Conservation (phyloP, 2,329 filamentous ascomycete species). For the Neonectria coccinea region DNA sequence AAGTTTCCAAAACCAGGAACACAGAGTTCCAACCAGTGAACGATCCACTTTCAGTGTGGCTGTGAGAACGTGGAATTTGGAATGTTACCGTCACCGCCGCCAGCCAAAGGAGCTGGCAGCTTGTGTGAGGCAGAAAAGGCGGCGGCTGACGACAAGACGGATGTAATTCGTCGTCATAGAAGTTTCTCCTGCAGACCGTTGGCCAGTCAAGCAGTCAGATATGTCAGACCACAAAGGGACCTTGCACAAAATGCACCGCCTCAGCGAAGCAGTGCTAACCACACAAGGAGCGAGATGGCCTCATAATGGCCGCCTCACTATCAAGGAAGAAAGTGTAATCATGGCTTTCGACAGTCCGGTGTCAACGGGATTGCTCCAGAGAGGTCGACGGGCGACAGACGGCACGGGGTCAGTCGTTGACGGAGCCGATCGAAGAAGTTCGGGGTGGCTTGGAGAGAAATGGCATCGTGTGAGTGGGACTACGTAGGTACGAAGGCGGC, state of each 20-base stretch:
- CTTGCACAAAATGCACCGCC: slow-evolving; percentile 26
- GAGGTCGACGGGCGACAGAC: not conserved
- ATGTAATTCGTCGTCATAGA: not conserved
- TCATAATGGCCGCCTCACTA: not conserved
- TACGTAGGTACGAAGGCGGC: not conserved
- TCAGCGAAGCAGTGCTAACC: slow-evolving; percentile 12
- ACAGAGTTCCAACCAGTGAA: not conserved
- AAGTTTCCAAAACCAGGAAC: slow-evolving; percentile 5
- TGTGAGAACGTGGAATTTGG: not conserved
- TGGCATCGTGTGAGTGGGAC: not conserved
- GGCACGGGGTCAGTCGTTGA: not conserved
- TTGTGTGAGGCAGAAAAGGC: slow-evolving; percentile 2
- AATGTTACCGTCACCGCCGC: not conserved
- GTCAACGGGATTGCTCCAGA: not conserved
- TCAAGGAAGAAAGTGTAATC: slow-evolving; percentile 2
- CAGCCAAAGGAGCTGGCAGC: not conserved
- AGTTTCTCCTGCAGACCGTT: not conserved
- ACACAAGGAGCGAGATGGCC: slow-evolving; percentile 3
- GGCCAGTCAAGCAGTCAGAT: slow-evolving; percentile 1
- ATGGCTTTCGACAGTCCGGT: not conserved
- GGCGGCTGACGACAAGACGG: not conserved
- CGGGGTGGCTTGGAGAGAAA: not conserved
- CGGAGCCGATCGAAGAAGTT: not conserved
- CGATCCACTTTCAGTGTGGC: not conserved
- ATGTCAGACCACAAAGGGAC: slow-evolving; percentile 27